Evolutionary conservation across 345 rosid genomes (phyloP).

Genomic region (Eucalyptus pauciflora): DNA sequence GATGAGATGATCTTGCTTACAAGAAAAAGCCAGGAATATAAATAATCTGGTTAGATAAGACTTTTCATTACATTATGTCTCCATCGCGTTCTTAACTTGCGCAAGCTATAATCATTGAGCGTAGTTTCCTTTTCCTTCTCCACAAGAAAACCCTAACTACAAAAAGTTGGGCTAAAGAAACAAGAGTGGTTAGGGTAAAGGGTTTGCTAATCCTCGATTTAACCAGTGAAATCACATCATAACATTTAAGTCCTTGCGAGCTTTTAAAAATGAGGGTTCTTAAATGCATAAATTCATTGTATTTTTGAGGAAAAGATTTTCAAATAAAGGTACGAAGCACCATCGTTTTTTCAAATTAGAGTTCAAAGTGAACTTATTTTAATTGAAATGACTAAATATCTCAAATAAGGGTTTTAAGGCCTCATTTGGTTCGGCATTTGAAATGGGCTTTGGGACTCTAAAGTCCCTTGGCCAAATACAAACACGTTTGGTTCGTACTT

Average conservation of each 20-base stretch:
- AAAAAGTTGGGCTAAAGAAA: background rate
- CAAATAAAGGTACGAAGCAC: fast-evolving
- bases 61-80: background rate
- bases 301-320: background rate
- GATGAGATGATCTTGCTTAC: background rate
- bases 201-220: background rate
- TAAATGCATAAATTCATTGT: background rate
- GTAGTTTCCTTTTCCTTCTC: background rate
- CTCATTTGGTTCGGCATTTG: too few species aligned
- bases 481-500: too few species aligned
- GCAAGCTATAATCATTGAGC: background rate
- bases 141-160: background rate
- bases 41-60: background rate
- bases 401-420: too few species aligned
- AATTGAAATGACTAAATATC: too few species aligned
- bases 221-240: background rate
- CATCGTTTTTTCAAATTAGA: too few species aligned
- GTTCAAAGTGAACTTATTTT: too few species aligned
- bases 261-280: background rate
- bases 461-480: too few species aligned
- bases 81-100: background rate
- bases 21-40: background rate
- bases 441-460: too few species aligned
- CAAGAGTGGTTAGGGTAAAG: background rate
- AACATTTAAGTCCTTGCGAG: background rate